Conservation (phyloP, 176 grass and related monocot species). For the Avena atlantica region DNA sequence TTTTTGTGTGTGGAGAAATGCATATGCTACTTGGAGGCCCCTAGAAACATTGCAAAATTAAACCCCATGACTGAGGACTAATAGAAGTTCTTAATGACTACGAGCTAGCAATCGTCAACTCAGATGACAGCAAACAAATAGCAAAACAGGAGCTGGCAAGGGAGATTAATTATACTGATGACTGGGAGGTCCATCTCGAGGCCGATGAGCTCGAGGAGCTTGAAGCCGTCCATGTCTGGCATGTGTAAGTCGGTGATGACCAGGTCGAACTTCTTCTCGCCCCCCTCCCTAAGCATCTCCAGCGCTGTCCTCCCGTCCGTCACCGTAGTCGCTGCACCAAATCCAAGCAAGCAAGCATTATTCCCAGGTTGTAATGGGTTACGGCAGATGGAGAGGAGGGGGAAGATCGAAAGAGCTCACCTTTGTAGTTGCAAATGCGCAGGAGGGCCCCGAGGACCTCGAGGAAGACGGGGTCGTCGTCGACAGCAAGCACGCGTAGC, state of each 20-base stretch:
- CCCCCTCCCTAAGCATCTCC: conserved; percentile 55
- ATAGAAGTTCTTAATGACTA: background rate
- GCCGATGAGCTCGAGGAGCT: conserved; percentile 3
- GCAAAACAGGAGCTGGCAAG: background rate
- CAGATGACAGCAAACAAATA: background rate
- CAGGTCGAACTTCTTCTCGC: conserved; percentile 50
- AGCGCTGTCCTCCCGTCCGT: conserved; percentile 36
- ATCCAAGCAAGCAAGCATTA: no score
- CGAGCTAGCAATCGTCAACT: background rate
- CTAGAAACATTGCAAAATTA: background rate
- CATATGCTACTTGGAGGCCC: background rate
- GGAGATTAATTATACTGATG: no score
- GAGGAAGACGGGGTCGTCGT: no score
- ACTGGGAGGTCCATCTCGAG: no score
- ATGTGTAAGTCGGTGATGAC: conserved; percentile 69
- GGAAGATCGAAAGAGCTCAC: no score
- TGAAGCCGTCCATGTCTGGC: conserved; percentile 68
- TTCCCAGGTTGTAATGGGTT: no score
- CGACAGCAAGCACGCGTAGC: no score
- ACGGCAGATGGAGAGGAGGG: no score
- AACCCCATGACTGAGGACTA: background rate
- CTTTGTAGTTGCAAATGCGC: no score
- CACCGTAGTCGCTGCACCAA: background rate
- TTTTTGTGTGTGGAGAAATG: background rate
- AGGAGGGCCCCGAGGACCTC: no score